Percentiles rank a stretch among this genome's conserved stretches.
Evolutionary conservation across 179 eudicot species (phyloP).

Genomic region (Spergularia azorica): DNA sequence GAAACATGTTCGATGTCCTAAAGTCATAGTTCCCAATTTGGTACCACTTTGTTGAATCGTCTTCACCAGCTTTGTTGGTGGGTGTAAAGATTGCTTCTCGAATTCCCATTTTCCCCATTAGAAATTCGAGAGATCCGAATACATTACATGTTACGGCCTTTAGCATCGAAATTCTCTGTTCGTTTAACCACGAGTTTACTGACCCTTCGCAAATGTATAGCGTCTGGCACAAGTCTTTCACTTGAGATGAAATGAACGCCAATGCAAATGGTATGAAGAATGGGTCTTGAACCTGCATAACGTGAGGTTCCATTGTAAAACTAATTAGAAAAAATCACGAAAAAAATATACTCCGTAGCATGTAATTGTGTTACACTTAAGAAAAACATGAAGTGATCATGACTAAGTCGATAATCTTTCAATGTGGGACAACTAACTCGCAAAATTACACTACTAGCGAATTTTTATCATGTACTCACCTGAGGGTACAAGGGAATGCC

Average conservation of each 20-base stretch:
- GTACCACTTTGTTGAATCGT: conserved; percentile 42
- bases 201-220: conserved; percentile 33
- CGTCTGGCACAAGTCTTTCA: conserved; percentile 43
- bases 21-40: conserved; percentile 57
- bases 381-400: no score
- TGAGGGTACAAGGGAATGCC: conserved; percentile 37
- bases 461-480: conserved; percentile 2
- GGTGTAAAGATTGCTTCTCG: conserved; percentile 47
- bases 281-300: conserved; percentile 51
- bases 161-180: conserved; percentile 42
- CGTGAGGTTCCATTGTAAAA: neutral
- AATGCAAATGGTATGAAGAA: conserved; percentile 40
- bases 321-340: no score
- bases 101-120: conserved; percentile 43
- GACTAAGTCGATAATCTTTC: neutral
- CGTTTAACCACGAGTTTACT: conserved; percentile 36
- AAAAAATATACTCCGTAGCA: no score
- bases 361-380: no score
- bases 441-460: no score
- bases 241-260: conserved; percentile 39
- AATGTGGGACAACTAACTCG: neutral
- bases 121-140: conserved; percentile 44
- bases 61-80: conserved; percentile 53
- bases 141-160: conserved; percentile 37
- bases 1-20: conserved; percentile 41